phyloP scores from a whole-genome alignment of 2,329 filamentous ascomycete genomes.

The Penicillium sp. region DNA sequence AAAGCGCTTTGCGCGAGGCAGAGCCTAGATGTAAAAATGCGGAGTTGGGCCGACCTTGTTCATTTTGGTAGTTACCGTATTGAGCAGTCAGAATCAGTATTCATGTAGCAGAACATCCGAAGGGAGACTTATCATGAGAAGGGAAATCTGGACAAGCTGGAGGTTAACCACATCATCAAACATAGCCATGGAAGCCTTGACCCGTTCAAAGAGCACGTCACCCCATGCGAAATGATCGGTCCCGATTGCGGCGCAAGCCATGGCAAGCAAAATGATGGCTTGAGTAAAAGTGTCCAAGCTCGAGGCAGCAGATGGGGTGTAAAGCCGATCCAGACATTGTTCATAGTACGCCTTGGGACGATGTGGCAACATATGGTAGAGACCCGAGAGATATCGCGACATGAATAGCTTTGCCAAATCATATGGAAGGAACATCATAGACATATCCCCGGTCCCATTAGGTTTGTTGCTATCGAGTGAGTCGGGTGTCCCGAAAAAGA shows the following conservation, averaged over 20 bases:
- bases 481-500: slow-evolving; percentile 45
- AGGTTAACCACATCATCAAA: slow-evolving; percentile 50
- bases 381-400: slow-evolving; percentile 43
- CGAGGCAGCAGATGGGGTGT: slow-evolving; percentile 31
- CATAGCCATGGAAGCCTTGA: slow-evolving; percentile 39
- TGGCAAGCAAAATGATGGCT: slow-evolving; percentile 40
- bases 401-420: slow-evolving; percentile 42
- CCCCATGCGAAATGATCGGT: slow-evolving; percentile 43
- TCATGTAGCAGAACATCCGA: background rate
- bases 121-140: slow-evolving; percentile 48
- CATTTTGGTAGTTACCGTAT: slow-evolving; percentile 48
- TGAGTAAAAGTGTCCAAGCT: slow-evolving; percentile 38
- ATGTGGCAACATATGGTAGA: slow-evolving; percentile 43
- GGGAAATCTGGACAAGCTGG: slow-evolving; percentile 45
- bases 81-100: slow-evolving; percentile 12
- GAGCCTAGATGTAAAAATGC: slow-evolving; percentile 44
- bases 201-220: slow-evolving; percentile 47
- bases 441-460: slow-evolving; percentile 22
- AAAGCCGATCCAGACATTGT: slow-evolving; percentile 38
- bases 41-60: slow-evolving; percentile 48
- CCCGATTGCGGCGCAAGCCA: slow-evolving; percentile 43
- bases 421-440: slow-evolving; percentile 42
- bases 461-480: slow-evolving; percentile 31
- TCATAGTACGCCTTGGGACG: slow-evolving; percentile 39
- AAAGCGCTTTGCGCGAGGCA: slow-evolving; percentile 46